These are phyloP conservation scores for Lentithecium fluviatile DNA, from an alignment of 495 filamentous ascomycete genomes.

Conservation along the genomic window DNA sequence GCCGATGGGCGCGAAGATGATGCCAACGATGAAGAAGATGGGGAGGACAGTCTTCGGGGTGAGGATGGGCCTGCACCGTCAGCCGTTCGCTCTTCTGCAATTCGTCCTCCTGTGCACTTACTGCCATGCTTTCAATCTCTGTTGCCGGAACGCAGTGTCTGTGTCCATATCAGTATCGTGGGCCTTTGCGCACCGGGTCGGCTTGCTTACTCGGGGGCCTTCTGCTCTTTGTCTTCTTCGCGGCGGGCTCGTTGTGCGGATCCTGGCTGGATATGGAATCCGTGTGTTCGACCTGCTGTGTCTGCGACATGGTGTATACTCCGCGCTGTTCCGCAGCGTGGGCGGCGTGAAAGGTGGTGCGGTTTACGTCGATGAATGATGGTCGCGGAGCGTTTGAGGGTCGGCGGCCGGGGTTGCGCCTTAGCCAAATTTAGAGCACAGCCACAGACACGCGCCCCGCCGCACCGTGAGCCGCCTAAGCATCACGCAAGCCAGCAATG, in stretches of 20 bases:
- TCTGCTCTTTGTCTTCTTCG: slow-evolving; percentile 79
- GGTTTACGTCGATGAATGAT: not conserved
- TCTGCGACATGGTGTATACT: slow-evolving; percentile 41
- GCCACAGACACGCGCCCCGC: slow-evolving; percentile 1
- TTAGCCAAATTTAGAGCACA: slow-evolving; percentile 19
- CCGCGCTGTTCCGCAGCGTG: slow-evolving; percentile 31
- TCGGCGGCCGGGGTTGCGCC: slow-evolving; percentile 7
- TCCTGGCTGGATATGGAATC: slow-evolving; percentile 50
- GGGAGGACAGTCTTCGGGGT: slow-evolving; percentile 91
- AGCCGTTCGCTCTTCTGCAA: slow-evolving; percentile 13
- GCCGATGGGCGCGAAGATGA: slow-evolving; percentile 86
- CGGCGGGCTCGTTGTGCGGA: slow-evolving; percentile 46
- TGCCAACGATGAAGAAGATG: slow-evolving; percentile 80
- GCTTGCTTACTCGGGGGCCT: slow-evolving; percentile 72
- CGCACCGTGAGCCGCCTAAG: not conserved
- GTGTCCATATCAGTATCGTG: slow-evolving; percentile 11
- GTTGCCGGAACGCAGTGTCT: slow-evolving; percentile 92
- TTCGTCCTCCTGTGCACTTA: slow-evolving; percentile 38
- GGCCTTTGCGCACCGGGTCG: not conserved
- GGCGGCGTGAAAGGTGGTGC: slow-evolving; percentile 5
- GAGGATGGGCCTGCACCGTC: slow-evolving; percentile 70
- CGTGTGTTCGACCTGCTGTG: slow-evolving; percentile 37
- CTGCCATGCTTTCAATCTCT: slow-evolving; percentile 94
- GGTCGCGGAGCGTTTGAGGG: slow-evolving; percentile 19
- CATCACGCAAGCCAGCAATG: too few relatives aligned